phyloP scores from a whole-genome alignment of 2,329 filamentous ascomycete genomes.

The Penicillium brevicompactum region DNA sequence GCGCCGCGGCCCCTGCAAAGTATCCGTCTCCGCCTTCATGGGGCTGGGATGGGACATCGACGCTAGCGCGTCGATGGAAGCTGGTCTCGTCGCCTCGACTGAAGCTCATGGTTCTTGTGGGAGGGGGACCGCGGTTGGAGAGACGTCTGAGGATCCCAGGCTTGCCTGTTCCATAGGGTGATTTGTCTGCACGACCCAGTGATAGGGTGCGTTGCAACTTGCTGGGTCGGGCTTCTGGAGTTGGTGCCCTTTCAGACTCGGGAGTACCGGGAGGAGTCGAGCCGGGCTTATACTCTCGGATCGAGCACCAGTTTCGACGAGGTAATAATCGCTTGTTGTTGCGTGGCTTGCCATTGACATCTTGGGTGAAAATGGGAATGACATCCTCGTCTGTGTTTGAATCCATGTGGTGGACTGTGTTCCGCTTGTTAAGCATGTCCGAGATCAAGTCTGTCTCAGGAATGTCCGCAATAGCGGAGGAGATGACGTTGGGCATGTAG shows the following conservation, averaged over 20 bases:
- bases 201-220: conserved; percentile 62
- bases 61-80: conserved; percentile 36
- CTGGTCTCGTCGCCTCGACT: conserved; percentile 28
- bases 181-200: conserved; percentile 56
- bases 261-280: conserved; percentile 71
- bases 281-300: conserved; percentile 79
- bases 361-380: conserved; percentile 88
- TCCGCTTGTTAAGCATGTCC: conserved; percentile 89
- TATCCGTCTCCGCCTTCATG: conserved; percentile 36
- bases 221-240: conserved; percentile 34
- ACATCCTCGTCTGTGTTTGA: conserved; percentile 86
- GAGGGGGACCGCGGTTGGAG: conserved; percentile 48
- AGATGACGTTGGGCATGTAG: conserved; percentile 96
- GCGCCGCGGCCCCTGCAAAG: conserved; percentile 29
- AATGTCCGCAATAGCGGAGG: conserved; percentile 90
- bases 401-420: conserved; percentile 70
- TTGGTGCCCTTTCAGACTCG: conserved; percentile 46
- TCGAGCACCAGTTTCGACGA: conserved; percentile 93
- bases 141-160: conserved; percentile 48
- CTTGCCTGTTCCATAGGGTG: conserved; percentile 40
- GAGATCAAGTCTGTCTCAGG: conserved; percentile 86
- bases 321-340: conserved; percentile 91
- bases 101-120: conserved; percentile 39
- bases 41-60: conserved; percentile 35
- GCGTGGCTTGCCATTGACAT: conserved; percentile 83